Conservation (phyloP, 2,329 filamentous ascomycete species). For the Aspergillus phoenicis region DNA sequence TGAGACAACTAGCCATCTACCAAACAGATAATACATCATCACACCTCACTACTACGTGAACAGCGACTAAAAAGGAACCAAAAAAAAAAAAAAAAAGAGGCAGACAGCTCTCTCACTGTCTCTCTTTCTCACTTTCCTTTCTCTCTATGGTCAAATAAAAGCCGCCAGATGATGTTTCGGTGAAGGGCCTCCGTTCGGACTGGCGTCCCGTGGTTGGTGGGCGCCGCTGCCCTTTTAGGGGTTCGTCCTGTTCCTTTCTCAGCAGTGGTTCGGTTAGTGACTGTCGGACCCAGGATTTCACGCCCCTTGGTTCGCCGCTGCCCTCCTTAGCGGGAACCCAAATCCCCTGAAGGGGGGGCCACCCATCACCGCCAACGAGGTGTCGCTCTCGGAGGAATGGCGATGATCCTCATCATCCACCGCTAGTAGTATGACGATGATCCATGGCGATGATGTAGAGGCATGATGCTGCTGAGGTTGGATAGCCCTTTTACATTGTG, state of each 20-base stretch:
- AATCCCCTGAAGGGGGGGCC: conserved; percentile 18
- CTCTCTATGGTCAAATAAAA: neutral
- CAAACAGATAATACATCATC: no score
- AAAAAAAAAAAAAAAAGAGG: no score
- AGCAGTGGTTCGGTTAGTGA: conserved; percentile 17
- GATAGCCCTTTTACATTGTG: neutral
- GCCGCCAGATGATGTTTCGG: conserved; percentile 11
- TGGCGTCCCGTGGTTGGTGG: conserved; percentile 14
- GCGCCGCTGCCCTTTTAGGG: conserved; percentile 13
- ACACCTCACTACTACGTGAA: no score
- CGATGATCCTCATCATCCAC: conserved; percentile 28
- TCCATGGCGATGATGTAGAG: conserved; percentile 8
- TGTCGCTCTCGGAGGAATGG: conserved; percentile 18
- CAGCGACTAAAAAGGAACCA: no score
- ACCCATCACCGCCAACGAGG: conserved; percentile 19
- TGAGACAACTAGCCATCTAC: no score
- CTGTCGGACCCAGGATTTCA: conserved; percentile 18
- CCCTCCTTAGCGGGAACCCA: conserved; percentile 14
- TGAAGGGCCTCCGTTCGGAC: conserved; percentile 10
- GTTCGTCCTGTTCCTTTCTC: conserved; percentile 14
- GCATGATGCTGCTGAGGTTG: conserved; percentile 1
- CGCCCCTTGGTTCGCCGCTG: conserved; percentile 22
- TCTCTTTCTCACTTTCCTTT: no score
- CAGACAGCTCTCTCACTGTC: no score
- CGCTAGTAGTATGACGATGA: conserved; percentile 15